Conservation (phyloP, 352 stramenopile genomes). For the Pythium monospermum region DNA sequence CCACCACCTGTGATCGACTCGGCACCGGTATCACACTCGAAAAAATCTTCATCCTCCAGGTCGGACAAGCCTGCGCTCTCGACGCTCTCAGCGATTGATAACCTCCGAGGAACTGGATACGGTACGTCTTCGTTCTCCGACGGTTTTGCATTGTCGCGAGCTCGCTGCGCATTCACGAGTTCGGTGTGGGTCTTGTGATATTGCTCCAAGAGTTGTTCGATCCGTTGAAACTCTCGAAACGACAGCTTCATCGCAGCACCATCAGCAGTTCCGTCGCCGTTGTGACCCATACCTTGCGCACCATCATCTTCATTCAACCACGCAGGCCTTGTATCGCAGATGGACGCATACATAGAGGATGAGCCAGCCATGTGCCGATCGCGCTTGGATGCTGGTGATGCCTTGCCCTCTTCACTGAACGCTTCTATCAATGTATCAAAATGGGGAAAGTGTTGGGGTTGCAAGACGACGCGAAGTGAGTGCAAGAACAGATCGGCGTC, state of each 20-base stretch:
- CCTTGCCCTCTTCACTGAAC: conserved; percentile 44
- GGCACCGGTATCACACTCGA: conserved; percentile 71
- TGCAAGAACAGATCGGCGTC: conserved; percentile 84
- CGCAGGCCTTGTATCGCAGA: conserved; percentile 55
- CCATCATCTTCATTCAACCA: conserved; percentile 60
- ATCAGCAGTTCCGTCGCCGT: conserved; percentile 5
- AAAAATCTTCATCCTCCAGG: conserved; percentile 80
- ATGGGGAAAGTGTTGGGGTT: conserved; percentile 75
- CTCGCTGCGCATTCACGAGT: conserved; percentile 21
- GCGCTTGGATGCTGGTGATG: background rate
- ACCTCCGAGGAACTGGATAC: conserved; percentile 32
- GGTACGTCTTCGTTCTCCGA: conserved; percentile 22
- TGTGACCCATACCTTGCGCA: conserved; percentile 9
- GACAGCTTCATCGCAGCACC: conserved; percentile 50
- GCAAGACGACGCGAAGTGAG: conserved; percentile 69
- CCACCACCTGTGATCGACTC: conserved; percentile 30
- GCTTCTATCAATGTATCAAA: conserved; percentile 67
- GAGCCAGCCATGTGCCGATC: conserved; percentile 31
- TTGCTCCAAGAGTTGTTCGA: conserved; percentile 73
- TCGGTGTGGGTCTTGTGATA: conserved; percentile 79
- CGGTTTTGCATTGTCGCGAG: background rate
- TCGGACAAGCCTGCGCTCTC: conserved; percentile 80
- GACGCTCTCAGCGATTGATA: conserved; percentile 72
- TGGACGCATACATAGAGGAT: conserved; percentile 61
- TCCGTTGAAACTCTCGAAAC: conserved; percentile 78